Conservation (phyloP, 768 basidiomycete genomes). For the Saitozyma podzolica region DNA sequence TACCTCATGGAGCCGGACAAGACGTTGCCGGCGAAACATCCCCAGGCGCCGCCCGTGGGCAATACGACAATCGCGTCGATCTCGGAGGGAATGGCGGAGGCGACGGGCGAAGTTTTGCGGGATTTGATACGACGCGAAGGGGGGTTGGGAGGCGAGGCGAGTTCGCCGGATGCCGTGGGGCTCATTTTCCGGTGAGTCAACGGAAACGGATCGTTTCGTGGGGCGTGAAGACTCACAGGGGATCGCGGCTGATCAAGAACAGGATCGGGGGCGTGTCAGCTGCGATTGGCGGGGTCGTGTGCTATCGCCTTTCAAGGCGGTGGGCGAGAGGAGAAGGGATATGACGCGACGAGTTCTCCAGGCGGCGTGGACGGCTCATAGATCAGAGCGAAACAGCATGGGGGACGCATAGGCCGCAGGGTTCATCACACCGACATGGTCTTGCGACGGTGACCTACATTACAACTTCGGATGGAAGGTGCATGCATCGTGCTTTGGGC, state of each 20-base stretch:
- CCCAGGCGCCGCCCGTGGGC: conserved; percentile 27
- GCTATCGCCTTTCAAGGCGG: conserved; percentile 14
- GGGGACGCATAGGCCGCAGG: too few species aligned
- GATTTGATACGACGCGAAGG: conserved; percentile 20
- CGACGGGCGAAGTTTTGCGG: background rate
- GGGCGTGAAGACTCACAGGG: background rate
- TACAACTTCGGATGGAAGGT: too few species aligned
- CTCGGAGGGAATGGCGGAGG: background rate
- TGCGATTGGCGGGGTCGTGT: conserved; percentile 13
- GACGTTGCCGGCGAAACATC: conserved; percentile 36
- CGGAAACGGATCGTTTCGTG: background rate
- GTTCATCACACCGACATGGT: too few species aligned
- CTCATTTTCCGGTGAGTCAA: conserved; percentile 72
- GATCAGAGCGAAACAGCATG: too few species aligned
- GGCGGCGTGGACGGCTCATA: too few species aligned
- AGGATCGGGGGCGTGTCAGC: conserved; percentile 18
- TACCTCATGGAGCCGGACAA: conserved; percentile 70
- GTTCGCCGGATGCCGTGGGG: conserved; percentile 67
- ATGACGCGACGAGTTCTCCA: too few species aligned
- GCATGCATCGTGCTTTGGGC: too few species aligned
- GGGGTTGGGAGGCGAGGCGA: conserved; percentile 40
- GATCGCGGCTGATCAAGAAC: background rate
- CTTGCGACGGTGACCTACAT: too few species aligned
- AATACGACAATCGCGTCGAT: conserved; percentile 40
- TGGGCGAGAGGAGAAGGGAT: conserved; percentile 18